These are phyloP conservation scores for Starmerella floricola DNA, from an alignment of 805 yeast genomes.

Conservation along the genomic window DNA sequence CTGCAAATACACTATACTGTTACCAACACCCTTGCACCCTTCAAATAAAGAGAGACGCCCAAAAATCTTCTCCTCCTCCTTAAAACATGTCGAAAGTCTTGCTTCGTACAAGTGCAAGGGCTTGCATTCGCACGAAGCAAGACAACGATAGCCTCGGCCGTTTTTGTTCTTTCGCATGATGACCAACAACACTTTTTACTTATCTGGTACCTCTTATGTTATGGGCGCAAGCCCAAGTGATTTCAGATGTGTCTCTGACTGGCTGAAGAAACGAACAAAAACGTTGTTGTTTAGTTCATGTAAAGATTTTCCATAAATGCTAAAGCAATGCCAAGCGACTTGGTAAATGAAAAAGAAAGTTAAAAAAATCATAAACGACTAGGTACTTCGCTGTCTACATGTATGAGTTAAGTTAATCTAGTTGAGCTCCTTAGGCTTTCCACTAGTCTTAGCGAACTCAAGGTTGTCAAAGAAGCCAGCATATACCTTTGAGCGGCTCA, in stretches of 20 bases:
- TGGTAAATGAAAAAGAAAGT: background rate
- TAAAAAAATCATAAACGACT: background rate
- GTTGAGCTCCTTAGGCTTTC: slow-evolving; percentile 5
- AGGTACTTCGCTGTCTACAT: no score
- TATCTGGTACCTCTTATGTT: slow-evolving; percentile 26
- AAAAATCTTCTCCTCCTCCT: background rate
- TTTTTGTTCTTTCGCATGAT: slow-evolving; percentile 12
- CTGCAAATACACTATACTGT: no score
- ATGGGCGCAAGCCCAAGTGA: slow-evolving; percentile 23
- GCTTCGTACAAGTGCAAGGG: background rate
- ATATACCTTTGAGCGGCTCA: slow-evolving; percentile 37
- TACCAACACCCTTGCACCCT: background rate
- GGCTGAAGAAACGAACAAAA: slow-evolving; percentile 13
- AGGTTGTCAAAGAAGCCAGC: slow-evolving; percentile 39
- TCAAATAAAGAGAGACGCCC: background rate
- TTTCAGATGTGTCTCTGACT: slow-evolving; percentile 21
- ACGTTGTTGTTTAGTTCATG: no score
- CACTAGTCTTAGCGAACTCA: slow-evolving; percentile 52
- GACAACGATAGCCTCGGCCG: no score
- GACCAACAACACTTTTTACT: slow-evolving; percentile 17
- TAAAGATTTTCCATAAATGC: no score
- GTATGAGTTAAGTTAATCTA: no score
- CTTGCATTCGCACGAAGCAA: background rate
- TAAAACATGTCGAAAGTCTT: no score
- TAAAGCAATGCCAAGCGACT: no score